These are phyloP conservation scores for Dactylellina haptotyla DNA, from an alignment of 2,329 filamentous ascomycete species.

Conservation along the genomic window DNA sequence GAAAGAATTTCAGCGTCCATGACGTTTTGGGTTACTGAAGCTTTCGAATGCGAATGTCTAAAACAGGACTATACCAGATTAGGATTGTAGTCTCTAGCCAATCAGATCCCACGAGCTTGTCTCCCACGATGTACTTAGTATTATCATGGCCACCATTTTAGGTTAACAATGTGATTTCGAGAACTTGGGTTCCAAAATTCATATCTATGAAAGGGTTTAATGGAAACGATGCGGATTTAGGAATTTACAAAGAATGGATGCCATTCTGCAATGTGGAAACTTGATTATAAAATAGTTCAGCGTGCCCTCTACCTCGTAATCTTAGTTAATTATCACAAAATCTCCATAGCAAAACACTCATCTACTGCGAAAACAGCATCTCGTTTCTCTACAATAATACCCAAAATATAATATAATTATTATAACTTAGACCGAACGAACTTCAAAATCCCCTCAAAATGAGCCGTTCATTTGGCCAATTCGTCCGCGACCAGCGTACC, in stretches of 20 bases:
- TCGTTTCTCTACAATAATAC: no score
- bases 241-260: background rate
- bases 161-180: background rate
- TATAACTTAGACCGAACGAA: no score
- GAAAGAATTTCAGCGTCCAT: no score
- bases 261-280: background rate
- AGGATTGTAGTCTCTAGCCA: slow-evolving; percentile 21
- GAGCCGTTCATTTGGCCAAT: background rate
- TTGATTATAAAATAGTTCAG: background rate
- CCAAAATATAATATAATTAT: no score
- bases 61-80: slow-evolving; percentile 12
- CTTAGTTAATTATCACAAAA: background rate
- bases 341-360: no score
- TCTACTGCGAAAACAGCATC: no score
- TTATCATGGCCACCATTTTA: no score
- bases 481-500: slow-evolving; percentile 26
- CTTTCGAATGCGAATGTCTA: background rate
- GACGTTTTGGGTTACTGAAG: slow-evolving; percentile 45
- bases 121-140: no score
- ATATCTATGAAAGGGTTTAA: slow-evolving; percentile 26
- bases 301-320: background rate
- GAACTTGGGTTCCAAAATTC: background rate
- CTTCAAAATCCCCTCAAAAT: background rate
- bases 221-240: slow-evolving; percentile 17
- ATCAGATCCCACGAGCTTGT: slow-evolving; percentile 12